These are phyloP conservation scores for Opeltia flavorubescens DNA, from an alignment of 495 filamentous ascomycete genomes.

Conservation along the genomic window DNA sequence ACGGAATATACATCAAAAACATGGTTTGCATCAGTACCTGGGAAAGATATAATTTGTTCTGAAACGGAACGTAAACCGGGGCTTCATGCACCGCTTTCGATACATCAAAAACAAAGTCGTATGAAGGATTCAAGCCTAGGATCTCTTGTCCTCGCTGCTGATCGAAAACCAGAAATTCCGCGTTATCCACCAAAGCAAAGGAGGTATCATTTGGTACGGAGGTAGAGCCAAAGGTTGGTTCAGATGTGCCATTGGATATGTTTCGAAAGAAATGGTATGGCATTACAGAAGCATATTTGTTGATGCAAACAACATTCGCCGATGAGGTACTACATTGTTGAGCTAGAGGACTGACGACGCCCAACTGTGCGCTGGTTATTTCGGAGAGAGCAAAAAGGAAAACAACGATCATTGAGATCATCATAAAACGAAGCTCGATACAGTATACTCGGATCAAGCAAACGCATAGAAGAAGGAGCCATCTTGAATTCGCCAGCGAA, in stretches of 20 bases:
- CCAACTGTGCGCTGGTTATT: neutral
- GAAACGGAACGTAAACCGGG: conserved; percentile 24
- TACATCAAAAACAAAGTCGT: conserved; percentile 20
- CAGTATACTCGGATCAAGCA: too few relatives aligned
- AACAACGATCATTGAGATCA: neutral
- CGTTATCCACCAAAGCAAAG: conserved; percentile 15
- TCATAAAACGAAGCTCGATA: too few relatives aligned
- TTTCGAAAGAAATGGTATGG: conserved; percentile 20
- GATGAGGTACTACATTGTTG: neutral
- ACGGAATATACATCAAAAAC: too few relatives aligned
- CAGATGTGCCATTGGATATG: conserved; percentile 7
- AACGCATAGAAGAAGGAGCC: too few relatives aligned
- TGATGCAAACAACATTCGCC: conserved; percentile 16
- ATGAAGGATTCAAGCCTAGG: conserved; percentile 21
- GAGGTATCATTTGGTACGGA: conserved; percentile 19
- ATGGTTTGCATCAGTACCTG: too few relatives aligned
- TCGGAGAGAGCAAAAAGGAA: neutral
- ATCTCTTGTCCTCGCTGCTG: conserved; percentile 21
- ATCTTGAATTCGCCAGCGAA: neutral
- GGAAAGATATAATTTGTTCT: conserved; percentile 24
- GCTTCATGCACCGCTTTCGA: conserved; percentile 25
- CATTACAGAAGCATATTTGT: conserved; percentile 15
- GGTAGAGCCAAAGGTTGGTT: conserved; percentile 14
- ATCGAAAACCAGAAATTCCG: conserved; percentile 26
- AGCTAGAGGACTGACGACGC: conserved; percentile 1